Conservation (phyloP, 139 green algal species). For the Coelastrella sp. region DNA sequence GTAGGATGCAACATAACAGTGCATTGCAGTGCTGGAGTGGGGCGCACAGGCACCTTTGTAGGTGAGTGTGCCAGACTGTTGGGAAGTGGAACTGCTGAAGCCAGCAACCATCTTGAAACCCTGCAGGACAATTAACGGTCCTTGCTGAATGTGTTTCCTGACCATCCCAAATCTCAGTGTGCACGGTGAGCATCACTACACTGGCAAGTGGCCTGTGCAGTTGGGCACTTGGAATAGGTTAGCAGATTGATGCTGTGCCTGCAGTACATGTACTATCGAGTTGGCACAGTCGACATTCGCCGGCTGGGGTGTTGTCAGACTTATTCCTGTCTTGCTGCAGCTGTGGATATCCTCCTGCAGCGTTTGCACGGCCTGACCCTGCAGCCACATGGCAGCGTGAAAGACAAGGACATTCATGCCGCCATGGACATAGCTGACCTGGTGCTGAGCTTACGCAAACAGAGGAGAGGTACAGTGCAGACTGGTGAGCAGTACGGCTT, state of each 20-base stretch:
- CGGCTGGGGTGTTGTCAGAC: neutral
- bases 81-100: too few relatives aligned
- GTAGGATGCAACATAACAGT: conserved; percentile 52
- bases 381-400: conserved; percentile 24
- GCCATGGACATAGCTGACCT: conserved; percentile 76
- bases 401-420: conserved; percentile 19
- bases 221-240: too few relatives aligned
- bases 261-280: neutral
- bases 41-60: conserved; percentile 78
- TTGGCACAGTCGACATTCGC: too few relatives aligned
- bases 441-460: conserved; percentile 73
- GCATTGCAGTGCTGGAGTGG: conserved; percentile 87
- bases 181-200: too few relatives aligned
- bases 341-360: conserved; percentile 78
- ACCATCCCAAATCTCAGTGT: too few relatives aligned
- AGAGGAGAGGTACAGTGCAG: conserved; percentile 93
- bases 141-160: too few relatives aligned
- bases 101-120: too few relatives aligned
- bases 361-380: conserved; percentile 61
- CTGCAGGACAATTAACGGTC: too few relatives aligned
- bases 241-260: neutral
- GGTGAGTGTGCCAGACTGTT: conserved; percentile 59
- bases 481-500: conserved; percentile 88
- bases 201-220: too few relatives aligned
- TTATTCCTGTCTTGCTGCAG: conserved; percentile 8